These are phyloP conservation scores for Aegilops bicornis DNA, from an alignment of 176 grass and related monocot genomes.

Conservation along the genomic window DNA sequence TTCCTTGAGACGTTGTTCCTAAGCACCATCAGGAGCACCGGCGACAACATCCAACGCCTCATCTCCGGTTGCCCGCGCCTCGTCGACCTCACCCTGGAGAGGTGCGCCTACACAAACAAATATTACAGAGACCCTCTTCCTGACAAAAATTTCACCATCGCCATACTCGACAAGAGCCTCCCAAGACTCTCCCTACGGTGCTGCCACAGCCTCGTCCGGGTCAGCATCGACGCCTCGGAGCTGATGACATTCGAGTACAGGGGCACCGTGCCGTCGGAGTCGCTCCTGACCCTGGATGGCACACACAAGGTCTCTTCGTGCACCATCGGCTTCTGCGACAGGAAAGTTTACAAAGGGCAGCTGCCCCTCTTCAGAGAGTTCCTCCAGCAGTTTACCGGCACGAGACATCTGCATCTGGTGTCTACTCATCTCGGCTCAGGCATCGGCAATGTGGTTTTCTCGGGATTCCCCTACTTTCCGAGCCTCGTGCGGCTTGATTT, in stretches of 20 bases:
- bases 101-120: neutral
- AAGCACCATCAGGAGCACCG: neutral
- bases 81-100: neutral
- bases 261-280: neutral
- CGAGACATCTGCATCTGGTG: neutral
- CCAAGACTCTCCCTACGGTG: neutral
- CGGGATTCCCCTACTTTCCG: neutral
- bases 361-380: neutral
- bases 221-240: neutral
- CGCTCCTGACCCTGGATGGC: neutral
- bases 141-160: neutral
- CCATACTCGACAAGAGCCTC: neutral
- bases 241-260: neutral
- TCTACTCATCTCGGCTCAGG: neutral
- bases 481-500: neutral
- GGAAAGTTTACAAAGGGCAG: neutral
- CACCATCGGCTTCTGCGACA: neutral
- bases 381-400: neutral
- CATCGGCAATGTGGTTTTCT: neutral
- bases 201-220: neutral
- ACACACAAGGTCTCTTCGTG: neutral
- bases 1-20: neutral
- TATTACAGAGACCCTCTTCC: too few relatives aligned
- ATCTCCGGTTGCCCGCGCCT: neutral
- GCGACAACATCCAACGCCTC: neutral